These are phyloP conservation scores for Blastobotrys elegans DNA, from an alignment of 1,139 yeast species.

Conservation along the genomic window DNA sequence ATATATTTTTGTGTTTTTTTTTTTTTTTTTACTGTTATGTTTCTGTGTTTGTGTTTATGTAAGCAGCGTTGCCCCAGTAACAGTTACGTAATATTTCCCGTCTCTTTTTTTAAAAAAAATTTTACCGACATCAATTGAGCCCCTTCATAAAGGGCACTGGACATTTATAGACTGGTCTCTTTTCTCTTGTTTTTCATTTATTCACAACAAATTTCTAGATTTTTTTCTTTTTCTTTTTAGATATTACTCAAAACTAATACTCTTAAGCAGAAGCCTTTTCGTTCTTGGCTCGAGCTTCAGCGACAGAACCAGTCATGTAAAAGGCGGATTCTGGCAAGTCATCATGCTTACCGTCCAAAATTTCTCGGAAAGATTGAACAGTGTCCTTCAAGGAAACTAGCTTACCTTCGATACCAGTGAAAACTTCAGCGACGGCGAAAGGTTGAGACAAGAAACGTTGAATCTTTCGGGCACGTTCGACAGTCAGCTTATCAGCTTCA, in stretches of 20 bases:
- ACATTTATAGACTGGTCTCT: neutral
- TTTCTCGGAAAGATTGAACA: conserved; percentile 90
- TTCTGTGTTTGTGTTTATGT: neutral
- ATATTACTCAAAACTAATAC: neutral
- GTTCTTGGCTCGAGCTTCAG: conserved; percentile 97
- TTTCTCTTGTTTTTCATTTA: neutral
- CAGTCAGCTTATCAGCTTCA: conserved; percentile 96
- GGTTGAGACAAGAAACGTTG: conserved; percentile 99
- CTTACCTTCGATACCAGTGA: conserved; percentile 99
- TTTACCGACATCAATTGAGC: too few relatives aligned
- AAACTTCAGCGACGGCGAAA: conserved; percentile 98
- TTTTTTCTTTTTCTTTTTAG: neutral
- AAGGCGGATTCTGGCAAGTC: conserved; percentile 98
- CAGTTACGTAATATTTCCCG: neutral
- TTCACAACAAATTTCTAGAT: neutral
- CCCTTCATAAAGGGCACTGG: too few relatives aligned
- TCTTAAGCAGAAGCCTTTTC: conserved; percentile 55
- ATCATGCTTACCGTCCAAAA: conserved; percentile 97
- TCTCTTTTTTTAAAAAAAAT: neutral
- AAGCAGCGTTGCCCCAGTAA: neutral
- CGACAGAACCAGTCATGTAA: conserved; percentile 99
- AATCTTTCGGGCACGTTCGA: conserved; percentile 99
- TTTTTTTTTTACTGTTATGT: neutral
- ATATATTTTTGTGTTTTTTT: neutral
- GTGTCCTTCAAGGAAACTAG: conserved; percentile 97